Conservation (phyloP, 495 filamentous ascomycete species). For the Cryomyces antarcticus region DNA sequence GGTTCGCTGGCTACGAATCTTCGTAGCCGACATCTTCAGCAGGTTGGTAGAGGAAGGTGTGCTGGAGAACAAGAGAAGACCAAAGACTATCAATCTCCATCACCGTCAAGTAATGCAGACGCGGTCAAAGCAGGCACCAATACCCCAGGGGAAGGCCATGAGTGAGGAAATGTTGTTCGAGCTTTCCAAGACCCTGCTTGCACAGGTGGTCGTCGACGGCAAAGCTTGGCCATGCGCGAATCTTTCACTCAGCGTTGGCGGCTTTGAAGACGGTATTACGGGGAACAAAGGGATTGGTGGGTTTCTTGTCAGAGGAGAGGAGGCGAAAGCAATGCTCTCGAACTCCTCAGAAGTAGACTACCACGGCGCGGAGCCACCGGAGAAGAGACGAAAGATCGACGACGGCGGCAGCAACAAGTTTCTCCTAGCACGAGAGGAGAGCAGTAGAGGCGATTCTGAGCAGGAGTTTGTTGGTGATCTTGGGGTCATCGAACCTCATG, state of each 20-base stretch:
- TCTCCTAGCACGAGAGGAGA: constrained; percentile 17
- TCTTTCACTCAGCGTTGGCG: constrained; percentile 63
- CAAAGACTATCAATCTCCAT: constrained; percentile 66
- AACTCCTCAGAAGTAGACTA: background rate
- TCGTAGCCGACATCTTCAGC: constrained; percentile 78
- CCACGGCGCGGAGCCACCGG: constrained; percentile 1
- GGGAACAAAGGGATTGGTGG: constrained; percentile 71
- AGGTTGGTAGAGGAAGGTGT: constrained; percentile 84
- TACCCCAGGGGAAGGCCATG: constrained; percentile 52
- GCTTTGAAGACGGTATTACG: constrained; percentile 71
- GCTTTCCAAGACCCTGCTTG: constrained; percentile 52
- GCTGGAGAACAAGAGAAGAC: constrained; percentile 69
- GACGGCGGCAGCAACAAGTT: constrained; percentile 36
- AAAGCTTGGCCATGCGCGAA: constrained; percentile 73
- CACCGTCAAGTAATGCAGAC: constrained; percentile 51
- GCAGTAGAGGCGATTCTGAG: constrained; percentile 1
- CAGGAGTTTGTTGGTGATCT: too few species aligned
- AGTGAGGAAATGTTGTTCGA: constrained; percentile 57
- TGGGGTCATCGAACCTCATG: too few species aligned
- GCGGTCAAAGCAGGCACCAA: constrained; percentile 50
- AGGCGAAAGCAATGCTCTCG: constrained; percentile 32
- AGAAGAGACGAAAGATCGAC: constrained; percentile 26
- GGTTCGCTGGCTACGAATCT: constrained; percentile 73
- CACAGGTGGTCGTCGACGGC: constrained; percentile 57
- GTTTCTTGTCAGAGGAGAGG: constrained; percentile 64